Percentiles rank a stretch among this genome's conserved stretches.
phyloP scores from a whole-genome alignment of 306 rosid species.

The Pyrus betulifolia region DNA sequence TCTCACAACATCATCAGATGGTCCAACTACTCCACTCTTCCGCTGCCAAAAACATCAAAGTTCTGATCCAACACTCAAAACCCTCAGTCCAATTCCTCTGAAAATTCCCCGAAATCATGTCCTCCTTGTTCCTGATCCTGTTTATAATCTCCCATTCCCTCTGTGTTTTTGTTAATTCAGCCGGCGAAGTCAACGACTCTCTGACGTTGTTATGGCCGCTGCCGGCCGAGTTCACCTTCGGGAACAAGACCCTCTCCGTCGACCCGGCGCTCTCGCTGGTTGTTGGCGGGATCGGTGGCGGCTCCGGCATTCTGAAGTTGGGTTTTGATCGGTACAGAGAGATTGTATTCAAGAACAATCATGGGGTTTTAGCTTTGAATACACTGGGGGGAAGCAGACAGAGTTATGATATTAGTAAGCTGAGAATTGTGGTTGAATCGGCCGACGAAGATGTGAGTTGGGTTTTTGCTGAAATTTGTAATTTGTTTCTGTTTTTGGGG shows the following conservation, averaged over 20 bases:
- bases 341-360: constrained; percentile 55
- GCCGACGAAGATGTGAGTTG: constrained; percentile 45
- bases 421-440: constrained; percentile 52
- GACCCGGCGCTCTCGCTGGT: constrained; percentile 59
- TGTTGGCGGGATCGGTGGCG: constrained; percentile 38
- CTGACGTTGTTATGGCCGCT: constrained; percentile 80
- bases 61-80: background rate
- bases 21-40: background rate
- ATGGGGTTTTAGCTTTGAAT: constrained; percentile 21
- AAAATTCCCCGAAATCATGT: background rate
- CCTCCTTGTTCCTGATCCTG: constrained; percentile 5
- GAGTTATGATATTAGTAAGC: constrained; percentile 33
- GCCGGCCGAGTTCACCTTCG: constrained; percentile 56
- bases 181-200: constrained; percentile 23
- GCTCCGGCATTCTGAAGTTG: constrained; percentile 32
- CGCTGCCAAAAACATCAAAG: background rate
- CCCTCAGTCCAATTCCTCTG: background rate
- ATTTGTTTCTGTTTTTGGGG: background rate
- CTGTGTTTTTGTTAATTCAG: constrained; percentile 14
- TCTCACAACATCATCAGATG: background rate
- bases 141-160: constrained; percentile 13
- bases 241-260: constrained; percentile 52
- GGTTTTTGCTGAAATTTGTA: background rate
- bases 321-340: constrained; percentile 69
- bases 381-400: constrained; percentile 26